Evolutionary conservation across 306 rosid genomes (phyloP).

Genomic region (Vigna mungo): DNA sequence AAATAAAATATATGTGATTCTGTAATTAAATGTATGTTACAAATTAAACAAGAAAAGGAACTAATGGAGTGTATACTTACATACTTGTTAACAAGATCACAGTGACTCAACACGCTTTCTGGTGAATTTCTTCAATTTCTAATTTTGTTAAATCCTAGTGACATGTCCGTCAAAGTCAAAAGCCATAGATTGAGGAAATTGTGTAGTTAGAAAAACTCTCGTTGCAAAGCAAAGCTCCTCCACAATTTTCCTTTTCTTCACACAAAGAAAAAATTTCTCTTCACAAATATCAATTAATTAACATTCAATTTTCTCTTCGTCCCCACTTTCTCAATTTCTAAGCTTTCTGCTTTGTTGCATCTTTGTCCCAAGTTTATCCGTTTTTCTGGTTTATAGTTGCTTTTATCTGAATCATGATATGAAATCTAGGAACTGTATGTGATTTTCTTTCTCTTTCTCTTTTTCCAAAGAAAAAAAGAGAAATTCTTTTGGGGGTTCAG

Average conservation of each 20-base stretch:
- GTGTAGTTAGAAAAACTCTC: not conserved
- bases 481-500: too few species aligned
- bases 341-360: not conserved
- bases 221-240: not conserved
- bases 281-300: not conserved
- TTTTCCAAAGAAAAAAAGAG: not conserved
- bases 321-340: conserved; percentile 19
- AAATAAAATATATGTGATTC: too few species aligned
- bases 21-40: too few species aligned
- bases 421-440: not conserved
- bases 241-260: conserved; percentile 35
- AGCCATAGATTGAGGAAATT: conserved; percentile 7
- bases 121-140: not conserved
- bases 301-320: not conserved
- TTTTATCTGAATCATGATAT: conserved; percentile 5
- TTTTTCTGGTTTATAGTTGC: not conserved
- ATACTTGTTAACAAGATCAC: not conserved
- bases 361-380: conserved; percentile 24
- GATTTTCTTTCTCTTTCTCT: not conserved
- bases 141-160: not conserved
- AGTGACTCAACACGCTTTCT: not conserved
- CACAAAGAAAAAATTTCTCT: conserved; percentile 13
- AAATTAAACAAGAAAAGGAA: too few species aligned
- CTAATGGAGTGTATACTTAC: too few species aligned
- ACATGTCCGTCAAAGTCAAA: conserved; percentile 37